Base-by-base conservation (phyloP, 1,284 basidiomycete genomes). In the Cryptococcus jaspeensis region DNA sequence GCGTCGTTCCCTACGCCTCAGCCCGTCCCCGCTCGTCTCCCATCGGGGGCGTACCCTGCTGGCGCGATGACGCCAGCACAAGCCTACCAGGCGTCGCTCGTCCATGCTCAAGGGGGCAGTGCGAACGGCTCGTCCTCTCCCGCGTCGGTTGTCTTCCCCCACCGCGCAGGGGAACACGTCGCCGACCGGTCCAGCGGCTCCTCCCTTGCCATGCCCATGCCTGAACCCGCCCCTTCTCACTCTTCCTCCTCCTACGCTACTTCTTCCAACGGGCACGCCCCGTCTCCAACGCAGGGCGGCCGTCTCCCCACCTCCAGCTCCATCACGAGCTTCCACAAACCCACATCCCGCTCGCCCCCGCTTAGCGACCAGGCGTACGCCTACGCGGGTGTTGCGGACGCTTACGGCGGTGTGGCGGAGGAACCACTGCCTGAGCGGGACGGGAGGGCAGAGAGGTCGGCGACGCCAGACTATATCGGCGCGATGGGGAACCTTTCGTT, bases 131-230 rank as follows among this genome's bases (percentile, higher is more conserved):
- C 50, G 25, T 50, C 63, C 6, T 66, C 67, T 5, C 63, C 65
- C n/a, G 60, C 63, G n/a, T 62, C 64, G 3, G 48, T 48, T 11
- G 55, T 60, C 5, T 65, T 69, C 49, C 64, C 66, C n/a, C 59
- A 56, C 28, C 42, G 65, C 36, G 53, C 57, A 22, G 44, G 50
- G 18, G 55, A 43, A n/a, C 41, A 11, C 41, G 18, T 16, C 18
- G 12, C 12, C 41, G 41, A 32, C 61, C 18, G 60, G 57, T 18
- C 49, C 53, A 11, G 55, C 61, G 7, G n/a, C 42, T 55, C 35
- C 59, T 8, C 51, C 50, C 9, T 54, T 7, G 52, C 57, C 7
- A 42, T 44, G 15, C 53, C 56, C n/a, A 53, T 50, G 23, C 39
- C 50, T 3, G 55, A 62, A 32, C 52, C 61, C 3, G 28, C 28